Base-by-base conservation (phyloP, 257 asterid species). In the Craterostigma plantagineum region DNA sequence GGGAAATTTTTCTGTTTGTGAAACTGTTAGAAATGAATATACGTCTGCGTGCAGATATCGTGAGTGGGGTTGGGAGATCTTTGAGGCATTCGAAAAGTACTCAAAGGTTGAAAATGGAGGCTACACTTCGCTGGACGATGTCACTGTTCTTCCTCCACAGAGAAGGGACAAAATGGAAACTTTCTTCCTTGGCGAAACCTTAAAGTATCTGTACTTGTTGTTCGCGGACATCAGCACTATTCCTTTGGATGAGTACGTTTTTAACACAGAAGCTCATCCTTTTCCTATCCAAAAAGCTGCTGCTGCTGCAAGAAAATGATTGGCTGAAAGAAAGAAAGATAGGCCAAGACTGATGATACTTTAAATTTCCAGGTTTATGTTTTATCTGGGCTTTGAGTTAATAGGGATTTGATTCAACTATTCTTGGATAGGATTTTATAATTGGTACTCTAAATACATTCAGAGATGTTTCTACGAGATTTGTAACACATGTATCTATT, bases 121-220 rank as follows among this genome's bases (percentile, higher is more conserved):
- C 38, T 90, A 79, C 63, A 70, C 77, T 61, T 79, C 95, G 11
- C 69, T 90, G 33, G 92, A 79, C 35, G 94, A 90, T 62, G 98
- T 77, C 47, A 90, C 91, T 27, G 57, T 59, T 45, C 42, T 79
- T 52, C 95, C 98, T 44, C 81, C 93, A 8, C 77, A 16, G 34
- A 73, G 65, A 69, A 70, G 94, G 63, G 95, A 90, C 79, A 90
- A 90, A 70, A 90, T 83, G 94, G 94, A 90, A 73, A 77, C 95
- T 9, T 83, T 90, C 62, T 83, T 83, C 61, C 54, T 90, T 56
- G 98, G 95, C 1, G 95, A 87, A 68, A 90, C 98, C 1, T 71
- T 83, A 23, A 90, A 90, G 58, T 83, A 90, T 61, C 59, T 90
- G n/a, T 83, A 82, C 52, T 62, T 90, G 62, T 46, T 87, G 60